Evolutionary conservation across 768 basidiomycete genomes (phyloP).

Genomic region (Dioszegia aurantiaca): DNA sequence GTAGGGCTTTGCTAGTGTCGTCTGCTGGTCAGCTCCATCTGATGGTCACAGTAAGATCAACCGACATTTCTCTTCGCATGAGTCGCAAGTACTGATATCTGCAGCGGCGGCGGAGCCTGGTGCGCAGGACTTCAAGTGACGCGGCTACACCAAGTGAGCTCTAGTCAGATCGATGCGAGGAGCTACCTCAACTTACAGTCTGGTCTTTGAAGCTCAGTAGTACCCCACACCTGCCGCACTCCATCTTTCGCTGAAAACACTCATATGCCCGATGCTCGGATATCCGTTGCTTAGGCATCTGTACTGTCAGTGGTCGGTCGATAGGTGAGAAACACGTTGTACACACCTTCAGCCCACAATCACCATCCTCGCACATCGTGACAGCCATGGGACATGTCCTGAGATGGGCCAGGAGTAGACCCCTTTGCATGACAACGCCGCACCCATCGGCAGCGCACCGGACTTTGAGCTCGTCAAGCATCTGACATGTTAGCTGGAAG

Average conservation of each 20-base stretch:
- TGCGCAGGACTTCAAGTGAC: slow-evolving; percentile 6
- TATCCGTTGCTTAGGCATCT: slow-evolving; percentile 33
- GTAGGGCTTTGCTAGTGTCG: slow-evolving; percentile 15
- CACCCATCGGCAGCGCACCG: slow-evolving; percentile 33
- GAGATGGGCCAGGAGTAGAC: slow-evolving; percentile 29
- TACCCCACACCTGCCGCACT: slow-evolving; percentile 32
- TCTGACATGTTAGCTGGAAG: slow-evolving; percentile 13
- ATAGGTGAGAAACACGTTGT: background rate
- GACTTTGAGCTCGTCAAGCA: slow-evolving; percentile 42
- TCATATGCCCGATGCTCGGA: slow-evolving; percentile 41
- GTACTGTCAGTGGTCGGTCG: background rate
- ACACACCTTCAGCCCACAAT: slow-evolving; percentile 36
- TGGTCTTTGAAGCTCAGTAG: slow-evolving; percentile 29
- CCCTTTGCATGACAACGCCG: slow-evolving; percentile 35
- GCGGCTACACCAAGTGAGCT: background rate
- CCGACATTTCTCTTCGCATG: slow-evolving; percentile 25
- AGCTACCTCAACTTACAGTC: slow-evolving; percentile 17
- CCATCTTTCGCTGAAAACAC: slow-evolving; percentile 41
- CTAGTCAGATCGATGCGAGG: too few relatives aligned
- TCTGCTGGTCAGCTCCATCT: slow-evolving; percentile 12
- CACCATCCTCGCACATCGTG: slow-evolving; percentile 29
- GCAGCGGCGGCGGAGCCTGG: background rate
- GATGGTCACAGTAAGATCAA: background rate
- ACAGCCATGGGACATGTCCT: slow-evolving; percentile 30
- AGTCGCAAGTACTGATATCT: slow-evolving; percentile 9